Conservation (phyloP, 2,329 filamentous ascomycete species). For the Nectriaceae sp. region DNA sequence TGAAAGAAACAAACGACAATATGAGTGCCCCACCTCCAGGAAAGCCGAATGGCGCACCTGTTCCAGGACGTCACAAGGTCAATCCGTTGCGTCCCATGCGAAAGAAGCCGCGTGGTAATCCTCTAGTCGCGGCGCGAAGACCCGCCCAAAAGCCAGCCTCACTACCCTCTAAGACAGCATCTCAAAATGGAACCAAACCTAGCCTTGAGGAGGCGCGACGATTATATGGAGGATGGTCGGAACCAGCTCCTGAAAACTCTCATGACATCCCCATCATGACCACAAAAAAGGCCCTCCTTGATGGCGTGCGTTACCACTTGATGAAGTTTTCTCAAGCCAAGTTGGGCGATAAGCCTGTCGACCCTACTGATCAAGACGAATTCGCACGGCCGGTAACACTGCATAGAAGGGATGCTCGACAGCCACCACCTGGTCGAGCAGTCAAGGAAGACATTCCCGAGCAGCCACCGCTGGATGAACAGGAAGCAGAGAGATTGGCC, state of each 20-base stretch:
- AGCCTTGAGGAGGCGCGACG: constrained; percentile 45
- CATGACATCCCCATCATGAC: constrained; percentile 70
- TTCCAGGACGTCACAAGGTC: constrained; percentile 27
- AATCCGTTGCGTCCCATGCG: constrained; percentile 44
- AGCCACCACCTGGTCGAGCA: constrained; percentile 63
- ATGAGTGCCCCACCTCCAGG: constrained; percentile 48
- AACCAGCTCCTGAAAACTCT: constrained; percentile 52
- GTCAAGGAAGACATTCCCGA: constrained; percentile 60
- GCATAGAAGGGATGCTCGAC: constrained; percentile 83
- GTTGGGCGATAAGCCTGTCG: constrained; percentile 59
- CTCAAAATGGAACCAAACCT: constrained; percentile 32
- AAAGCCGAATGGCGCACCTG: constrained; percentile 35
- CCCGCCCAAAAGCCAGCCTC: constrained; percentile 26
- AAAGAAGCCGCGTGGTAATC: constrained; percentile 53
- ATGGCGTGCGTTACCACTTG: constrained; percentile 82
- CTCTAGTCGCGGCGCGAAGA: constrained; percentile 62
- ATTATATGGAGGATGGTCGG: constrained; percentile 60
- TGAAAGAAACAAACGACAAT: constrained; percentile 13
- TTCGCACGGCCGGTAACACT: constrained; percentile 88
- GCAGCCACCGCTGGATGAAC: constrained; percentile 50
- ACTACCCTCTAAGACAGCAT: constrained; percentile 19
- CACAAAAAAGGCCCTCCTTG: constrained; percentile 77
- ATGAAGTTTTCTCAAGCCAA: constrained; percentile 74
- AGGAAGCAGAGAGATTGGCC: constrained; percentile 65
- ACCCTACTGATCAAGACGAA: constrained; percentile 70